These are phyloP conservation scores for Chytridium lagenaria DNA, from an alignment of 371 early-diverging fungal species.

Conservation along the genomic window DNA sequence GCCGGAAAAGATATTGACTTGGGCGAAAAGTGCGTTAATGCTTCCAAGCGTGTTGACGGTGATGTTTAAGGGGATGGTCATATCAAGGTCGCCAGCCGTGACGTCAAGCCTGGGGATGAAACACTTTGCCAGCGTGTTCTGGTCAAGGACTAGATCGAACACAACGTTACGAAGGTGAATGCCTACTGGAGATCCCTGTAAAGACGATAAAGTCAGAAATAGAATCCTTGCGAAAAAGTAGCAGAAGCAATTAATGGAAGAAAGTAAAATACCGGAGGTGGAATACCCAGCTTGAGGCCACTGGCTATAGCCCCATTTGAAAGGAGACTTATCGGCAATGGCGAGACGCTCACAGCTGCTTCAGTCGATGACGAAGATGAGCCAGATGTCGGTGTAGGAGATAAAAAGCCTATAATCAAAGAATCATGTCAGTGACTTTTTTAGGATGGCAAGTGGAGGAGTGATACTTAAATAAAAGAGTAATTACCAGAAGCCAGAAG, in stretches of 20 bases:
- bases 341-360: neutral
- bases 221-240: neutral
- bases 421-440: no score
- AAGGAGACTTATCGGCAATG: neutral
- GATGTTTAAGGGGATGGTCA: neutral
- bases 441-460: no score
- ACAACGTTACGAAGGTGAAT: neutral
- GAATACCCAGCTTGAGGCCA: neutral
- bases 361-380: neutral
- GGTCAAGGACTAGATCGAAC: neutral
- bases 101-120: neutral
- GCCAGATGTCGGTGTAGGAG: neutral
- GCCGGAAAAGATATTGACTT: neutral
- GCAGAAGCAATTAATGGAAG: no score
- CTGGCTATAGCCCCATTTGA: neutral
- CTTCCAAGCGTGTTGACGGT: constrained; percentile 3
- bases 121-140: neutral
- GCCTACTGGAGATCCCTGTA: neutral
- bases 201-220: neutral
- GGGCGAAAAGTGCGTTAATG: neutral
- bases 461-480: no score
- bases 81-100: neutral
- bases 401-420: no score
- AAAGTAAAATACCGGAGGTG: no score
- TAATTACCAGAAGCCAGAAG: constrained; percentile 4